Conservation (phyloP, 1,284 basidiomycete genomes). For the Ustilago loliicola region DNA sequence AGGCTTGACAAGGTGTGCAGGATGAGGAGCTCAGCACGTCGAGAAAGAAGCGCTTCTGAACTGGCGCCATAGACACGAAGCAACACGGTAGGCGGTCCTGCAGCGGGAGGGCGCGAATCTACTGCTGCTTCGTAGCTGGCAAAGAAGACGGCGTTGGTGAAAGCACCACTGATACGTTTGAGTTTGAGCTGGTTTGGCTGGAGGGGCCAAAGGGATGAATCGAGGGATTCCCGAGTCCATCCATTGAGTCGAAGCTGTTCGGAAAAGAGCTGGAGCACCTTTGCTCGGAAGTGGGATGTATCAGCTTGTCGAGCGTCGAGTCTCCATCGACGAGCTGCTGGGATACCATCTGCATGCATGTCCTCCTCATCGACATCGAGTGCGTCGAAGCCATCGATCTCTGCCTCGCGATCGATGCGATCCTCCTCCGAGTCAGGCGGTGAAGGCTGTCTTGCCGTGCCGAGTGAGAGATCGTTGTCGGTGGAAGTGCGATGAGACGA, state of each 20-base stretch:
- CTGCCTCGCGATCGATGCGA: conserved; percentile 27
- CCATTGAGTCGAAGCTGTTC: conserved; percentile 56
- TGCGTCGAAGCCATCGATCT: conserved; percentile 54
- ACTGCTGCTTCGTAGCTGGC: conserved; percentile 54
- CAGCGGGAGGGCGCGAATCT: neutral
- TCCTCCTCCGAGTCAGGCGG: conserved; percentile 35
- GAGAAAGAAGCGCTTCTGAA: conserved; percentile 64
- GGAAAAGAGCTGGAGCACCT: conserved; percentile 60
- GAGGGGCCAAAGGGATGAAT: conserved; percentile 53
- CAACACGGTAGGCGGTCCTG: conserved; percentile 61
- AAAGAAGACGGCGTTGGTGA: conserved; percentile 69
- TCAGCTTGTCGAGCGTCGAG: conserved; percentile 61
- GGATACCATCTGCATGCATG: conserved; percentile 69
- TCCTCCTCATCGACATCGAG: conserved; percentile 67
- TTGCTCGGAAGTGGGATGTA: conserved; percentile 47
- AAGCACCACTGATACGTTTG: conserved; percentile 65
- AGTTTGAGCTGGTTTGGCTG: conserved; percentile 42
- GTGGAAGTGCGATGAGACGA: conserved; percentile 8
- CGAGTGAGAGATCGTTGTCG: neutral
- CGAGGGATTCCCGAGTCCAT: conserved; percentile 56
- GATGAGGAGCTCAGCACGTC: conserved; percentile 67
- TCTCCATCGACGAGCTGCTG: conserved; percentile 64
- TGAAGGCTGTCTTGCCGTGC: conserved; percentile 10
- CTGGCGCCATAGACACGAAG: conserved; percentile 67
- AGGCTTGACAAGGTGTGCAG: conserved; percentile 68